phyloP scores from a whole-genome alignment of 1,139 yeast genomes.

The Kurtzmaniella quercitrusa region DNA sequence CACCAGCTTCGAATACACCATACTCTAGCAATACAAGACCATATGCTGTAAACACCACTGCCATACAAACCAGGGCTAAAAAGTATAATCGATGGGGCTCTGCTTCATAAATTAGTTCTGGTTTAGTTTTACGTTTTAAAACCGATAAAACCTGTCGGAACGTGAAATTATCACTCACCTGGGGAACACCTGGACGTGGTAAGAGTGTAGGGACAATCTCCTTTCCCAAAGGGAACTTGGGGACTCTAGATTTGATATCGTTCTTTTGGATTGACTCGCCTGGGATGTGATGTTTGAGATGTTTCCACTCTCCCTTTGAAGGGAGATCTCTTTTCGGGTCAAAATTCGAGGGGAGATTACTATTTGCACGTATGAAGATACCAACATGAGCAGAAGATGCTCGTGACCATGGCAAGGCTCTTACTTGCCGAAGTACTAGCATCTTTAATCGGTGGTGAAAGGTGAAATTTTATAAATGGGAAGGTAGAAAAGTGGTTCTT shows the following conservation, averaged over 20 bases:
- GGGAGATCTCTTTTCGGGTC: constrained; percentile 28
- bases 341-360: constrained; percentile 24
- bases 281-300: constrained; percentile 51
- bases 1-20: constrained; percentile 52
- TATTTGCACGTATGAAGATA: constrained; percentile 15
- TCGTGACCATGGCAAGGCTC: background rate
- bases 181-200: constrained; percentile 73
- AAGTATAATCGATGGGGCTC: constrained; percentile 81
- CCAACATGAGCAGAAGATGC: background rate
- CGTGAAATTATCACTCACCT: constrained; percentile 52
- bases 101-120: constrained; percentile 76
- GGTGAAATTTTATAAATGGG: background rate
- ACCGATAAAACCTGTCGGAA: constrained; percentile 62
- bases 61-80: constrained; percentile 63
- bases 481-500: background rate
- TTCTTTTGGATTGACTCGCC: constrained; percentile 55
- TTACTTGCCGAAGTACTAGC: background rate
- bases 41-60: constrained; percentile 63
- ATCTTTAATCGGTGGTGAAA: background rate
- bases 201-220: constrained; percentile 65
- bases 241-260: constrained; percentile 45
- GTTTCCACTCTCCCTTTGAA: constrained; percentile 41
- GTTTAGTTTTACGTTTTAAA: constrained; percentile 52
- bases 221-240: constrained; percentile 63
- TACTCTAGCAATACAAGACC: constrained; percentile 60